Evolutionary conservation across 2,329 filamentous ascomycete genomes (phyloP), one percentile per base, ranked within the genome.

Genomic region (Pseudopithomyces chartarum): DNA sequence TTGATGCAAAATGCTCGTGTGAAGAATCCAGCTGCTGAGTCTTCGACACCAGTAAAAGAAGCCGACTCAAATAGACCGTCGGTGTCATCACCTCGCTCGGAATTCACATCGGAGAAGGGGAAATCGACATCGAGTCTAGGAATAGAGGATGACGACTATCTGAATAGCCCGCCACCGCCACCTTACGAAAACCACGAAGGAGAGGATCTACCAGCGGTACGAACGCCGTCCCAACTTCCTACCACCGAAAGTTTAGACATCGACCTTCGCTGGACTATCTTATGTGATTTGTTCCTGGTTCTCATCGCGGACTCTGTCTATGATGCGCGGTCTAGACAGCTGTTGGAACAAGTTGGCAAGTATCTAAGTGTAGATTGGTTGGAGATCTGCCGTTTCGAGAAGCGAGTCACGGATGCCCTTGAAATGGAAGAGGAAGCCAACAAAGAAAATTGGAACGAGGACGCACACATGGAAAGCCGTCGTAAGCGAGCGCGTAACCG

Each of bases 371-470:
- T 99, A 7, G 84, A 89, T 12, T 96, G 91, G 92, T 81, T 96
- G 52, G 95, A 99, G 63, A 96, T 98, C 56, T 96, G 92, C 76
- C 88, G 92, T 38, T 99, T 99, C 69, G 95, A 99, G 78, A 98
- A 97, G 79, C 89, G 92, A 52, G 92, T 99, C 6, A 97, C 95
- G 7, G 95, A 99, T 76, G 92, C 95, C 1, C 81, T 99, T 20
- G 95, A 99, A 76, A 97, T 99, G 92, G 94, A 98, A 77, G 92
- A 98, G 75, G 88, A 90, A 45, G 91, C 92, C 6, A 90, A 92
- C 61, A 96, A 94, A 69, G 95, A 99, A 77, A 97, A 94, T 61
- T 99, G 95, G 95, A 96, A 97, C 64, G 95, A 99, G 74, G 89
- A 95, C 11, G 91, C 96, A 62, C 92, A 98, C 73, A 92, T 98